phyloP scores from a whole-genome alignment of 345 rosid genomes.

The Citrus inodora region DNA sequence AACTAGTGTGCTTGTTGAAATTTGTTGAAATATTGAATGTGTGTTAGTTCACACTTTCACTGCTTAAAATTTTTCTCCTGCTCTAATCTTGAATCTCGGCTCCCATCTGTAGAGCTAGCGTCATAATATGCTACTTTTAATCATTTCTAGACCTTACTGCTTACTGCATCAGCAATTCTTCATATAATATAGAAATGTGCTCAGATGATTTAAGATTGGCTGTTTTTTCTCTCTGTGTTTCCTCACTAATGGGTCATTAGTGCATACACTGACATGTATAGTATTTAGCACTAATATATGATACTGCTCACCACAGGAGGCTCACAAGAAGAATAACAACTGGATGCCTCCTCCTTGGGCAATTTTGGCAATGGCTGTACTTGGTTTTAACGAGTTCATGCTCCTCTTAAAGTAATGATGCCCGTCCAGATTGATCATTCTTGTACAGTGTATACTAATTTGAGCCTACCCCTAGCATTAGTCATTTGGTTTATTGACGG shows the following conservation, averaged over 20 bases:
- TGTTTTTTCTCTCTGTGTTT: background rate
- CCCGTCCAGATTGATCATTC: background rate
- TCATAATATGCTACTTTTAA: background rate
- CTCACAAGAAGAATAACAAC: slow-evolving; percentile 57
- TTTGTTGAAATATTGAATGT: background rate
- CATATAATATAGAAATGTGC: background rate
- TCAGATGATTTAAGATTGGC: background rate
- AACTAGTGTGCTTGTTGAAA: background rate
- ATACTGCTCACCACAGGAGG: slow-evolving; percentile 45
- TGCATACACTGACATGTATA: background rate
- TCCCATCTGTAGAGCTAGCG: background rate
- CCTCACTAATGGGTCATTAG: background rate
- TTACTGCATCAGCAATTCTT: too few relatives aligned
- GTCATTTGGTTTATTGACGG: slow-evolving; percentile 1
- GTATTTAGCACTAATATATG: background rate
- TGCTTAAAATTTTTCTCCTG: background rate
- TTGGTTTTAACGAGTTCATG: slow-evolving; percentile 80
- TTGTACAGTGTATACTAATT: background rate
- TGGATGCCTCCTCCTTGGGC: slow-evolving; percentile 82
- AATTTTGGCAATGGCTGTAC: slow-evolving; percentile 51
- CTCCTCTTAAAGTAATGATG: slow-evolving; percentile 55
- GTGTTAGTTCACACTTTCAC: too few relatives aligned
- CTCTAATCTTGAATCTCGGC: background rate
- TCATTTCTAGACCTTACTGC: background rate
- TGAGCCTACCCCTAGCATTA: background rate